Conservation (phyloP, 208 protist genomes). For the Tritrichomonas foetus region DNA sequence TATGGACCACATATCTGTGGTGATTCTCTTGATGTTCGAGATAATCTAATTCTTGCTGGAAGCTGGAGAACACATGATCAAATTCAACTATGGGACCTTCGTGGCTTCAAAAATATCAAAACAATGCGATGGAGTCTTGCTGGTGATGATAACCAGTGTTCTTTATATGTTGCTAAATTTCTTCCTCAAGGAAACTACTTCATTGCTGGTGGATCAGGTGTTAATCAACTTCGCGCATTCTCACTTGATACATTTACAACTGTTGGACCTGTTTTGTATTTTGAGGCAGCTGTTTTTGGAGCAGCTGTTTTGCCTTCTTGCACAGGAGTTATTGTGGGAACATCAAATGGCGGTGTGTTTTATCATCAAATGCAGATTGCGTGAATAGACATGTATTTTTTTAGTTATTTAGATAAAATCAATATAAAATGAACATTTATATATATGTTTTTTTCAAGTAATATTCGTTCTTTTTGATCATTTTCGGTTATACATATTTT, state of each 20-base stretch:
- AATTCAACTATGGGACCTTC: neutral
- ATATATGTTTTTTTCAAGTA: too few species aligned
- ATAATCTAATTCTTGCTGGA: slow-evolving; percentile 15
- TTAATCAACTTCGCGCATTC: neutral
- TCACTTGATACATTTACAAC: neutral
- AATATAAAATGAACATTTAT: too few species aligned
- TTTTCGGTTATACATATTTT: too few species aligned
- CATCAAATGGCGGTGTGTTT: neutral
- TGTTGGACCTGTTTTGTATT: neutral
- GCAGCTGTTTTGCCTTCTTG: neutral
- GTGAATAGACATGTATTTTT: too few species aligned
- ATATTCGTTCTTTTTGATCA: too few species aligned
- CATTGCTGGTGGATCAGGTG: neutral
- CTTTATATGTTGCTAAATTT: slow-evolving; percentile 2
- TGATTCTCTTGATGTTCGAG: neutral
- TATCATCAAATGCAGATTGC: too few species aligned
- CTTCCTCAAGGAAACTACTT: neutral
- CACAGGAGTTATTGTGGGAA: neutral
- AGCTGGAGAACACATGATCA: slow-evolving; percentile 6
- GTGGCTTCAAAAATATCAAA: neutral
- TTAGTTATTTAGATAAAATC: too few species aligned
- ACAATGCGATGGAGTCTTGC: neutral
- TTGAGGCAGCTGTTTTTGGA: neutral
- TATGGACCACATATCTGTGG: neutral
- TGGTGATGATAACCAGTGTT: neutral